A percentile compares a stretch with the other conserved stretches of the same genome.
Evolutionary conservation across 139 green algal genomes (phyloP).

Genomic region (Micractinium conductrix): DNA sequence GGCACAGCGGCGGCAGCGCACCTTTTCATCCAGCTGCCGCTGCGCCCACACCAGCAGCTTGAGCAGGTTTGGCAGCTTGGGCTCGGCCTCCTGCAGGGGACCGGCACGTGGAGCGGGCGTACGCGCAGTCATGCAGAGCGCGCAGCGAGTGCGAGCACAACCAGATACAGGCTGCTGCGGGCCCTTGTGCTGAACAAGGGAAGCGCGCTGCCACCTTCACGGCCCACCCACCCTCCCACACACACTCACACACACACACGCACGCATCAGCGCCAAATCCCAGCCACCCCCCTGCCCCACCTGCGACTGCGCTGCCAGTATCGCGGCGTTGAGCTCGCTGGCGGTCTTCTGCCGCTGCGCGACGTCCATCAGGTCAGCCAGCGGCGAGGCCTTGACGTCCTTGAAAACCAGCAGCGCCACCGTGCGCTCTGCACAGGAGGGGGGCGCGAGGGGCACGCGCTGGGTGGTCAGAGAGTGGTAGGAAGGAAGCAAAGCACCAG

Average conservation of each 20-base stretch:
- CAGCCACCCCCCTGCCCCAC: no score
- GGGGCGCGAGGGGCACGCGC: neutral
- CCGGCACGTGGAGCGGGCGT: neutral
- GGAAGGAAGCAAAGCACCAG: neutral
- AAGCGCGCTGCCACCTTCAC: neutral
- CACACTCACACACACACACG: no score
- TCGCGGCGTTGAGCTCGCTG: slow-evolving; percentile 95
- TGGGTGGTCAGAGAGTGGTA: no score
- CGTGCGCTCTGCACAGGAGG: slow-evolving; percentile 82
- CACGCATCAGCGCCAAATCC: no score
- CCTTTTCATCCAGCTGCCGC: slow-evolving; percentile 75
- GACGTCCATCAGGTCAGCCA: slow-evolving; percentile 89
- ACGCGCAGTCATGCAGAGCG: neutral
- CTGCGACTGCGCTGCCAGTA: slow-evolving; percentile 83
- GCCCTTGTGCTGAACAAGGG: neutral
- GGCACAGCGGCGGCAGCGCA: no score
- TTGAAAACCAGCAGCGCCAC: slow-evolving; percentile 96
- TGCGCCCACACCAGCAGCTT: slow-evolving; percentile 84
- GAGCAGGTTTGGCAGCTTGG: slow-evolving; percentile 76
- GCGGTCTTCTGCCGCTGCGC: slow-evolving; percentile 93
- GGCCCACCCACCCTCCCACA: neutral
- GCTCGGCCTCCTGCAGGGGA: neutral
- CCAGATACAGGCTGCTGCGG: neutral
- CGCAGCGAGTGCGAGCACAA: neutral
- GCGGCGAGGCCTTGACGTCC: slow-evolving; percentile 70